A percentile compares a stretch with the other conserved stretches of the same genome.
phyloP scores from a whole-genome alignment of 1,284 basidiomycete species.

The Cutaneotrichosporon curvatum region DNA sequence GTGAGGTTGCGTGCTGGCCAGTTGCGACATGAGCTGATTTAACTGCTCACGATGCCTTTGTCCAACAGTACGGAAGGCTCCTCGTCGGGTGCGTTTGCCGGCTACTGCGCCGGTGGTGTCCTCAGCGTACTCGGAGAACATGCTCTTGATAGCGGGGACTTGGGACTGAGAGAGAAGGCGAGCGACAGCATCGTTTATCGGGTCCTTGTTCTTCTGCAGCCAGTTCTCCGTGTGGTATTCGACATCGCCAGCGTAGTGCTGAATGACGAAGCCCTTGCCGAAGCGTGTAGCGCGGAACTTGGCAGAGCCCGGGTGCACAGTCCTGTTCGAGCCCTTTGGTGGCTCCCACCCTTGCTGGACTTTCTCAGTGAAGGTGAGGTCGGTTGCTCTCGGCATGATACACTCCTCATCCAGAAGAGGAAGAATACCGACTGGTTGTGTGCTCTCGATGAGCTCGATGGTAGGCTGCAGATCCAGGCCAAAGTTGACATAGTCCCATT shows the following conservation, averaged over 20 bases:
- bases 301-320: slow-evolving; percentile 58
- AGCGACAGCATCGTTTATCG: slow-evolving; percentile 92
- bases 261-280: slow-evolving; percentile 88
- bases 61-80: slow-evolving; percentile 91
- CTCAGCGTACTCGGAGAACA: slow-evolving; percentile 78
- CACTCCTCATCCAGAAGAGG: slow-evolving; percentile 96
- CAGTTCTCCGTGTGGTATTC: slow-evolving; percentile 95
- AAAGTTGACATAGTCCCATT: slow-evolving; percentile 99
- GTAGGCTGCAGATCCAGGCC: slow-evolving; percentile 96
- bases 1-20: slow-evolving; percentile 92
- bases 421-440: slow-evolving; percentile 72
- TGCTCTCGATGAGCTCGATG: slow-evolving; percentile 89
- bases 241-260: slow-evolving; percentile 95
- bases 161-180: slow-evolving; percentile 77
- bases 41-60: slow-evolving; percentile 97
- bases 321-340: slow-evolving; percentile 22
- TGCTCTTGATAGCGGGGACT: slow-evolving; percentile 69
- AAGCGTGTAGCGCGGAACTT: slow-evolving; percentile 87
- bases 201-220: slow-evolving; percentile 99
- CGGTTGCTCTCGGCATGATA: slow-evolving; percentile 98
- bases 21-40: slow-evolving; percentile 80
- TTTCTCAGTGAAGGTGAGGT: slow-evolving; percentile 91
- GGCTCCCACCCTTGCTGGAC: slow-evolving; percentile 49
- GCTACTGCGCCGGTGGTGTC: slow-evolving; percentile 46
- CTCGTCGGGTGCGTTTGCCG: slow-evolving; percentile 83